phyloP scores from a whole-genome alignment of 495 filamentous ascomycete species.

The Penicillium daleae region DNA sequence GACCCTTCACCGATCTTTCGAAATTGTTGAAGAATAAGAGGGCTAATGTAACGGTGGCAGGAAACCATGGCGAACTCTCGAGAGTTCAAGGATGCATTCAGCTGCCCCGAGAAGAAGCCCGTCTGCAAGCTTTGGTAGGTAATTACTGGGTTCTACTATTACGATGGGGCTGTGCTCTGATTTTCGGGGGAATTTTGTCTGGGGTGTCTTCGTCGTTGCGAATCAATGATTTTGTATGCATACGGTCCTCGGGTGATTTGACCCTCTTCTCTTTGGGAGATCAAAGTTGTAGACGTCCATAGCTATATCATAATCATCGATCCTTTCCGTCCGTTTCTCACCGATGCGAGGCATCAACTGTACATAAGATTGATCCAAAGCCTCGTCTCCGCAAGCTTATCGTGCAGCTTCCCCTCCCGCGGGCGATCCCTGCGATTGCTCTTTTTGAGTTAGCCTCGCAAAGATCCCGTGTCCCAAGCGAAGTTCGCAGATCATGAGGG shows the following conservation, averaged over 20 bases:
- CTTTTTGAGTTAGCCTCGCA: conserved; percentile 10
- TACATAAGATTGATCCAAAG: conserved; percentile 1
- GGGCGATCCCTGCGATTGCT: conserved; percentile 5
- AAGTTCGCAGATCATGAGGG: conserved; percentile 19
- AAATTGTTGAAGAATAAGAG: not conserved
- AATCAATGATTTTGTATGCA: conserved; percentile 1
- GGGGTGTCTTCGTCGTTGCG: not conserved
- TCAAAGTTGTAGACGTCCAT: not conserved
- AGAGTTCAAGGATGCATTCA: conserved; percentile 69
- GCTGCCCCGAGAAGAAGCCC: conserved; percentile 65
- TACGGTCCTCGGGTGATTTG: not conserved
- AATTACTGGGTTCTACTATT: not conserved
- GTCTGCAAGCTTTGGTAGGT: conserved; percentile 70
- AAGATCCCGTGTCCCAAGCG: conserved; percentile 17
- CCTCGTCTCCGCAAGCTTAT: conserved; percentile 2
- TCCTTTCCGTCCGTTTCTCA: not conserved
- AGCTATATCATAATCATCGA: not conserved
- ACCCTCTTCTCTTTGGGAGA: not conserved
- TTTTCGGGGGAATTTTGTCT: not conserved
- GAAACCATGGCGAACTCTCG: conserved; percentile 69
- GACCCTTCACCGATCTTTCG: not conserved
- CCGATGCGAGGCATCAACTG: conserved; percentile 17
- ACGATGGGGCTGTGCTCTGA: not conserved
- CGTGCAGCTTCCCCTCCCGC: not conserved
- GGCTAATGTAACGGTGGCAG: conserved; percentile 23